These are phyloP conservation scores for Candida labiduridarum DNA, from an alignment of 1,139 yeast genomes.

Conservation along the genomic window DNA sequence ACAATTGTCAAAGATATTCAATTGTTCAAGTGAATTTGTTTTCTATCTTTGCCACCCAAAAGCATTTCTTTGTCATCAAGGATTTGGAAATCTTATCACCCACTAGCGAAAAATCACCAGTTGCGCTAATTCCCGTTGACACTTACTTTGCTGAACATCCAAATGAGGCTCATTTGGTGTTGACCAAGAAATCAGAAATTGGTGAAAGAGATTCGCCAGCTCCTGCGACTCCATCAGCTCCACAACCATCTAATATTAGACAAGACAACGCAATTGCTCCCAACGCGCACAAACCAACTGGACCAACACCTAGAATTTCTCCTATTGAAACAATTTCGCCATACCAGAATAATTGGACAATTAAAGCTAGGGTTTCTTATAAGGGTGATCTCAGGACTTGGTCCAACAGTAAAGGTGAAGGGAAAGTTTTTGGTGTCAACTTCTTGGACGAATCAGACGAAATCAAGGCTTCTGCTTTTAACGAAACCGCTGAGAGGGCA, in stretches of 20 bases:
- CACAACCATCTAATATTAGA: conserved; percentile 12
- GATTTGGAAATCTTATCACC: conserved; percentile 50
- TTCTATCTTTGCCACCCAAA: conserved; percentile 51
- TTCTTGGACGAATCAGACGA: conserved; percentile 95
- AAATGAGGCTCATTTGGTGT: conserved; percentile 45
- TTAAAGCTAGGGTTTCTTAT: conserved; percentile 86
- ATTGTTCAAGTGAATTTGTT: conserved; percentile 41
- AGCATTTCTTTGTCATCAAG: conserved; percentile 57
- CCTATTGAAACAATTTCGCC: conserved; percentile 92
- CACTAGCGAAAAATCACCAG: conserved; percentile 34
- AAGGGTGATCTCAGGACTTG: conserved; percentile 89
- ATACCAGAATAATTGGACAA: conserved; percentile 87
- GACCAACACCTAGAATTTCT: conserved; percentile 41
- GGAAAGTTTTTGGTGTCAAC: conserved; percentile 85
- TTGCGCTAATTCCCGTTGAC: conserved; percentile 44
- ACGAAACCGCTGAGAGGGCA: conserved; percentile 79
- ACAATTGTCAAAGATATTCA: conserved; percentile 41
- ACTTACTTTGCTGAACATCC: conserved; percentile 58
- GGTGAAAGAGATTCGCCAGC: conserved; percentile 18
- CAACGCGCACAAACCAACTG: conserved; percentile 17
- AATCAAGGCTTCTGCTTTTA: conserved; percentile 94
- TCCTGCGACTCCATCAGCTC: conserved; percentile 12
- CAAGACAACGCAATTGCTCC: conserved; percentile 9
- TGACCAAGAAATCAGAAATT: conserved; percentile 18
- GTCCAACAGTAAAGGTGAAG: conserved; percentile 86